Evolutionary conservation across 2,329 filamentous ascomycete genomes (phyloP).

Genomic region (Penicillium janthinellum): DNA sequence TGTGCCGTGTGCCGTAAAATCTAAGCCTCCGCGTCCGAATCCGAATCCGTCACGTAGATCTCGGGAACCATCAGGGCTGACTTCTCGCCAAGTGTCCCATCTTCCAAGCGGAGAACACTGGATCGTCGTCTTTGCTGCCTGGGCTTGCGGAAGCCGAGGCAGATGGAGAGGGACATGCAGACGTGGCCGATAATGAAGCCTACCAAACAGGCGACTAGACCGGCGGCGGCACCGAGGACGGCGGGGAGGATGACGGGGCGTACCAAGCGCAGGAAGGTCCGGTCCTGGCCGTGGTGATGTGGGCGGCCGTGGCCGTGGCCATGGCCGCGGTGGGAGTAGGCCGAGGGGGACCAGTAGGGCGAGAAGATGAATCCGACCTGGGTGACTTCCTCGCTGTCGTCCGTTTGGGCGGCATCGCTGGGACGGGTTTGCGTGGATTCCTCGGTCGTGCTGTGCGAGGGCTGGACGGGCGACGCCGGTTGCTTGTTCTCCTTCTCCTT

Average conservation of each 20-base stretch:
- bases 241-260: slow-evolving; percentile 44
- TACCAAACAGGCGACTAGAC: slow-evolving; percentile 40
- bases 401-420: background rate
- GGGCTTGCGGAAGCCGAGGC: slow-evolving; percentile 14
- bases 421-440: background rate
- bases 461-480: background rate
- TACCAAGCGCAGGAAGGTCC: slow-evolving; percentile 31
- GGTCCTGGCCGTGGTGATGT: slow-evolving; percentile 18
- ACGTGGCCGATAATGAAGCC: slow-evolving; percentile 41
- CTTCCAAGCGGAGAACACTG: slow-evolving; percentile 9
- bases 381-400: slow-evolving; percentile 7
- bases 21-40: slow-evolving; percentile 9
- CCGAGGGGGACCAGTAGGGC: slow-evolving; percentile 17
- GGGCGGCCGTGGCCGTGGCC: slow-evolving; percentile 26
- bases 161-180: slow-evolving; percentile 16
- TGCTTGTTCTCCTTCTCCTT: slow-evolving; percentile 10
- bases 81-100: slow-evolving; percentile 22
- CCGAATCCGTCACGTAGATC: slow-evolving; percentile 8
- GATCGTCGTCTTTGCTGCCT: background rate
- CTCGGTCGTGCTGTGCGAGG: background rate
- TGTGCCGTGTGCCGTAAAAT: background rate
- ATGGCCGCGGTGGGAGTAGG: slow-evolving; percentile 25
- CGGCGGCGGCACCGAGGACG: slow-evolving; percentile 40
- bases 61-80: slow-evolving; percentile 12
- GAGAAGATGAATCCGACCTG: slow-evolving; percentile 22